phyloP scores from a whole-genome alignment of 805 yeast species.

The Candida ortonii region DNA sequence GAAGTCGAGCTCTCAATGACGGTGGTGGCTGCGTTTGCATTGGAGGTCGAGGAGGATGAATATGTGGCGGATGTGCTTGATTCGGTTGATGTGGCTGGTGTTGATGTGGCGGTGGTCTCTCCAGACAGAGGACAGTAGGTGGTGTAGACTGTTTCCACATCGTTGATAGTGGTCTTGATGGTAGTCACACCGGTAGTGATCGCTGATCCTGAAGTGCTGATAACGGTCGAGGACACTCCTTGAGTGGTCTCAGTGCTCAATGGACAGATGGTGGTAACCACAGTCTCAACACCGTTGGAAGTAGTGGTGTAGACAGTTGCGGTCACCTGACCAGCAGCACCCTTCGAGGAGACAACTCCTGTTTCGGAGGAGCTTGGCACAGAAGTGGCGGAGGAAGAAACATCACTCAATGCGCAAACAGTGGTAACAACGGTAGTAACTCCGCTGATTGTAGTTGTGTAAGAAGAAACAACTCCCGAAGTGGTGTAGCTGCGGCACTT shows the following conservation, averaged over 20 bases:
- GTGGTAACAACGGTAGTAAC: slow-evolving; percentile 23
- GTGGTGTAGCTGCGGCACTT: slow-evolving; percentile 14
- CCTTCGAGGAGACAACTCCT: slow-evolving; percentile 13
- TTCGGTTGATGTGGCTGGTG: slow-evolving; percentile 4
- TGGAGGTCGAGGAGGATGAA: slow-evolving; percentile 1
- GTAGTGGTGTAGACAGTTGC: slow-evolving; percentile 18
- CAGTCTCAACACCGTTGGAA: slow-evolving; percentile 12
- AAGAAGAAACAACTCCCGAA: slow-evolving; percentile 19
- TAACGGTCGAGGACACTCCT: slow-evolving; percentile 3
- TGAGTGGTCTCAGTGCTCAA: slow-evolving; percentile 10
- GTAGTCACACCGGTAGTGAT: slow-evolving; percentile 14
- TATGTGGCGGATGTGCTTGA: background rate
- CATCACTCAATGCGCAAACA: slow-evolving; percentile 17
- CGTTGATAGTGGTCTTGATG: slow-evolving; percentile 14
- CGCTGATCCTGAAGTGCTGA: slow-evolving; percentile 7
- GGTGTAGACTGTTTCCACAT: slow-evolving; percentile 19
- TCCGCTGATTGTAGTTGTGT: slow-evolving; percentile 18
- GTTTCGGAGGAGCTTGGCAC: slow-evolving; percentile 3
- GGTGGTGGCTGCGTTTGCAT: slow-evolving; percentile 6
- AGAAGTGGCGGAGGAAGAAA: slow-evolving; percentile 5
- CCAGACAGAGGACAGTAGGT: slow-evolving; percentile 24
- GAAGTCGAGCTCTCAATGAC: slow-evolving; percentile 1
- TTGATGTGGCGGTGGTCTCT: slow-evolving; percentile 8
- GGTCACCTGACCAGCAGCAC: slow-evolving; percentile 10
- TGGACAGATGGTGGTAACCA: slow-evolving; percentile 19